Base-by-base conservation (phyloP, 768 basidiomycete genomes). In the Amanita pallidorosea region DNA sequence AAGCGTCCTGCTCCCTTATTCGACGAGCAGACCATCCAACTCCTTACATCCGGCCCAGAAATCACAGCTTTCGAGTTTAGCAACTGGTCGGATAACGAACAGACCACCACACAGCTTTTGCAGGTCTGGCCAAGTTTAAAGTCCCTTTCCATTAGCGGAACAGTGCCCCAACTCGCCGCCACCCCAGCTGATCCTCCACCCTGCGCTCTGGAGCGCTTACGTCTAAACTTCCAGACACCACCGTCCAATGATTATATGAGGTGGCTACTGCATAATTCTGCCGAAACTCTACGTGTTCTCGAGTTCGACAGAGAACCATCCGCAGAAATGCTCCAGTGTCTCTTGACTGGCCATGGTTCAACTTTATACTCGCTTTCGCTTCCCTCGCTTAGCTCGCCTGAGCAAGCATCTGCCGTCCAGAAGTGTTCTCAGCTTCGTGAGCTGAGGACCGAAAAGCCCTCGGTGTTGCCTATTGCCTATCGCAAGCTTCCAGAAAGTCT, bases 81-180 rank as follows among this genome's bases (percentile, higher is more conserved):
- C 60, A 87, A 88, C 60, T 86, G 82, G 83, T 80, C 85, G 9
- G 75, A 80, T 54, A 79, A 83, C 59, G 64, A 71, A 45, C 64
- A 75, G 36, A 67, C 74, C 13, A 65, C 86, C 47, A 65, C 71
- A 43, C 80, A 83, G 62, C 73, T 88, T 36, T 75, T 87, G 55
- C 72, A 76, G 47, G 66, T 81, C 50, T 86, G 80, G 77, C 73
- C 82, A 2, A 68, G 72, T 13, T 65, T 88, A 50, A 67, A 66
- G 48, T 72, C 74, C 18, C 74, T 88, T 31, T 69, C 73, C 46
- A 70, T 83, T 37, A 73, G 75, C 52, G 84, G 83, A 29, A 76
- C 75, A n/a, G 67, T 70, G 5, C 80, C 83, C 7, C 67, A 71
- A 51, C 71, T 72, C 46, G 67, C 74, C 29, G 67, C 72, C 22